These are phyloP conservation scores for Termitomyces sp. DNA, from an alignment of 1,284 basidiomycete species.

Conservation along the genomic window DNA sequence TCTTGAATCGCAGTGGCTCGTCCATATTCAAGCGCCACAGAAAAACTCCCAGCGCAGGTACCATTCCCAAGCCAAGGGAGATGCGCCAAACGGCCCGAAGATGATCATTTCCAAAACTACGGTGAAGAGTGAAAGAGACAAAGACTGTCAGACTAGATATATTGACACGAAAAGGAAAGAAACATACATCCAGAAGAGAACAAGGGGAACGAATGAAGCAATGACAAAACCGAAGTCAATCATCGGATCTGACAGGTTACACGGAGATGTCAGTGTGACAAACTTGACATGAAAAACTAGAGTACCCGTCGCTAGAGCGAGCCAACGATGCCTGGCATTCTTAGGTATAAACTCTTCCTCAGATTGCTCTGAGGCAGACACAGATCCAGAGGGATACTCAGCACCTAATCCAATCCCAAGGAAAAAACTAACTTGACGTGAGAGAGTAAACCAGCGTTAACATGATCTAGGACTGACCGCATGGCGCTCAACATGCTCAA, in stretches of 20 bases:
- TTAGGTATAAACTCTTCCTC: conserved; percentile 76
- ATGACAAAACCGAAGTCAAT: conserved; percentile 88
- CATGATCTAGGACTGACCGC: conserved; percentile 43
- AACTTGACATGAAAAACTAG: conserved; percentile 3
- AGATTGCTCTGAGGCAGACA: conserved; percentile 87
- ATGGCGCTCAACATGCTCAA: conserved; percentile 77
- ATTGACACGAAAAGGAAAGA: background rate
- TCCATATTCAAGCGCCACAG: conserved; percentile 86
- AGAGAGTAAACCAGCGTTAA: background rate
- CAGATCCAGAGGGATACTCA: conserved; percentile 88
- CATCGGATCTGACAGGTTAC: conserved; percentile 58
- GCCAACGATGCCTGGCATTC: conserved; percentile 79
- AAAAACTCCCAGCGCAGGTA: conserved; percentile 79
- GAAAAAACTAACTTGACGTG: conserved; percentile 49
- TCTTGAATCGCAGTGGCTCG: conserved; percentile 69
- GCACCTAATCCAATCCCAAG: conserved; percentile 84
- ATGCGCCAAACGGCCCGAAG: conserved; percentile 85
- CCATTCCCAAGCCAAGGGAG: conserved; percentile 79
- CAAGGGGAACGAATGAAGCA: conserved; percentile 77
- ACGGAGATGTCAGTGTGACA: background rate
- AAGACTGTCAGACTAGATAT: background rate
- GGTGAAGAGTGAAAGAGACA: background rate
- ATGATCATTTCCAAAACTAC: conserved; percentile 72
- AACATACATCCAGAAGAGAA: conserved; percentile 79
- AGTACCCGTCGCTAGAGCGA: conserved; percentile 78